phyloP scores from a whole-genome alignment of 139 green algal species.

The Chara braunii region DNA sequence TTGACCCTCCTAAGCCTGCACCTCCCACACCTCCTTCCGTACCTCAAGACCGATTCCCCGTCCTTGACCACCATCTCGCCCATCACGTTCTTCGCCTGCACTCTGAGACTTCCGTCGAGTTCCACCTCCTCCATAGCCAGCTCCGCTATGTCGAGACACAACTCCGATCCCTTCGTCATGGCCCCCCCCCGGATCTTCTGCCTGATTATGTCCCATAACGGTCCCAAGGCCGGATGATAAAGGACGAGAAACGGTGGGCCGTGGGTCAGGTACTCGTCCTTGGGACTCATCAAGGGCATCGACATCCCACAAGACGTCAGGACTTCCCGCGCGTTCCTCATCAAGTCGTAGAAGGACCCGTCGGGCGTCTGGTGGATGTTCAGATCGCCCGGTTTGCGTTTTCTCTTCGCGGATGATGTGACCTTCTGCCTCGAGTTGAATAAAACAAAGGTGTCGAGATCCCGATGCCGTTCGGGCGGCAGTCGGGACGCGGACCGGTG shows the following conservation, averaged over 20 bases:
- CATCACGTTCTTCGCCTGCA: constrained; percentile 45
- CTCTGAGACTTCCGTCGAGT: constrained; percentile 67
- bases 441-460: constrained; percentile 87
- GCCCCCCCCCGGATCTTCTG: constrained; percentile 83
- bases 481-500: constrained; percentile 15
- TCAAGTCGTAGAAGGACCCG: constrained; percentile 90
- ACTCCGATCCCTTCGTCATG: constrained; percentile 52
- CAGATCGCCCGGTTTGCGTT: constrained; percentile 54
- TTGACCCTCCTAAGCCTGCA: constrained; percentile 68
- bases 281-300: constrained; percentile 18
- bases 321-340: constrained; percentile 75
- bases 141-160: constrained; percentile 66
- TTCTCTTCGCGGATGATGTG: constrained; percentile 82
- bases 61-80: constrained; percentile 36
- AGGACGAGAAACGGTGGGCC: constrained; percentile 83
- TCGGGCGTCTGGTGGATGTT: constrained; percentile 79
- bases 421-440: constrained; percentile 75
- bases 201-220: constrained; percentile 88
- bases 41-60: background rate
- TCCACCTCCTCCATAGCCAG: constrained; percentile 54
- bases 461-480: background rate
- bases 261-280: constrained; percentile 55
- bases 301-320: constrained; percentile 30
- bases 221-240: constrained; percentile 82
- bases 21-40: constrained; percentile 45